Evolutionary conservation across 2,329 filamentous ascomycete species (phyloP).

Genomic region (Claviceps humidiphila): DNA sequence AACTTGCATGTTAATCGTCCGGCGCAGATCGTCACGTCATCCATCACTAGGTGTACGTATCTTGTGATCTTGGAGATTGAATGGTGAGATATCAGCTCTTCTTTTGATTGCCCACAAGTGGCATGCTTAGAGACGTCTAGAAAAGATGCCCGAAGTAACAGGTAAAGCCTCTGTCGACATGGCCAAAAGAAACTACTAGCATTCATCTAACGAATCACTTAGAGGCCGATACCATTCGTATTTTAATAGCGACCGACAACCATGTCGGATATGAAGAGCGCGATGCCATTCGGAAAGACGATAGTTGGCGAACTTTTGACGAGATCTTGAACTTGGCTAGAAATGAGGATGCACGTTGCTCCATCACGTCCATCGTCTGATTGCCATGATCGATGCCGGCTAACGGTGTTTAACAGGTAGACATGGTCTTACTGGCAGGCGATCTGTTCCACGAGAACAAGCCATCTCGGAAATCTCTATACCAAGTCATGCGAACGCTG

Average conservation of each 20-base stretch:
- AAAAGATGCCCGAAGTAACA: slow-evolving; percentile 5
- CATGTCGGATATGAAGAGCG: slow-evolving; percentile 96
- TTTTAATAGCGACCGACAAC: slow-evolving; percentile 88
- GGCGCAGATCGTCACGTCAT: no score
- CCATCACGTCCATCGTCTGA: neutral
- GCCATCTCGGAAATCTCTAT: slow-evolving; percentile 88
- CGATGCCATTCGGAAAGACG: slow-evolving; percentile 86
- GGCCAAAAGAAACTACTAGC: neutral
- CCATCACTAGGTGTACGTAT: no score
- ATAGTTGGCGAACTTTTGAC: slow-evolving; percentile 93
- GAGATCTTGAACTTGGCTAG: slow-evolving; percentile 86
- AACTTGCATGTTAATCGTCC: no score
- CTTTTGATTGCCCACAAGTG: neutral
- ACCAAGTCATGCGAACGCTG: slow-evolving; percentile 90
- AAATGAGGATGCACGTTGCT: slow-evolving; percentile 52
- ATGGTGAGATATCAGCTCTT: neutral
- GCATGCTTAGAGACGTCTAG: neutral
- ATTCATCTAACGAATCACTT: neutral
- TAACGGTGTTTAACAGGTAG: slow-evolving; percentile 39
- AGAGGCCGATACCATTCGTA: slow-evolving; percentile 76
- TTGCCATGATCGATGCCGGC: neutral
- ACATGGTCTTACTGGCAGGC: slow-evolving; percentile 91
- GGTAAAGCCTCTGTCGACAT: neutral
- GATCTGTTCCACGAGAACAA: slow-evolving; percentile 98
- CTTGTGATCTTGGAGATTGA: neutral